A percentile compares a stretch with the other conserved stretches of the same genome.
phyloP scores from a whole-genome alignment of 495 filamentous ascomycete species.

The Hyphodiscus hymeniophilus region DNA sequence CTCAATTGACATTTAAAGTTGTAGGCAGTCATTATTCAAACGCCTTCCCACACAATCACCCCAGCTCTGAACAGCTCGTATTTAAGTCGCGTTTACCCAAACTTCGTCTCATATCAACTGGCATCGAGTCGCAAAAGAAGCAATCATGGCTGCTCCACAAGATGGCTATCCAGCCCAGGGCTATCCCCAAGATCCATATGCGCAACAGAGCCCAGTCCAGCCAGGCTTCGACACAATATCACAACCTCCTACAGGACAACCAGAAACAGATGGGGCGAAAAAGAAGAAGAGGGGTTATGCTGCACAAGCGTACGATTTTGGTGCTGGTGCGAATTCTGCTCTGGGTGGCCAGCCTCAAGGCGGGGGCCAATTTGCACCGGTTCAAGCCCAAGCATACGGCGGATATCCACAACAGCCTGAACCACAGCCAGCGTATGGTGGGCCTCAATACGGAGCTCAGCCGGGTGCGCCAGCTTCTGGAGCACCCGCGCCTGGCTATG shows the following conservation, averaged over 20 bases:
- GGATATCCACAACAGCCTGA: constrained; percentile 18
- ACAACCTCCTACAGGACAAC: constrained; percentile 29
- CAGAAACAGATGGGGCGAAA: constrained; percentile 46
- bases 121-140: not conserved
- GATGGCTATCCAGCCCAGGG: constrained; percentile 58
- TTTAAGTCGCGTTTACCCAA: too few relatives aligned
- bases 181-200: constrained; percentile 41
- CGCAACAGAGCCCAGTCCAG: constrained; percentile 30
- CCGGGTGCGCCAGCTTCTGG: constrained; percentile 30
- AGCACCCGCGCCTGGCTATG: constrained; percentile 14
- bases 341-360: constrained; percentile 47
- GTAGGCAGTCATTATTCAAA: not conserved
- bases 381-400: constrained; percentile 22
- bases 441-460: constrained; percentile 49
- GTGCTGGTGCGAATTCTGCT: constrained; percentile 77
- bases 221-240: constrained; percentile 29
- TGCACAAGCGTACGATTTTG: constrained; percentile 89
- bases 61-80: constrained; percentile 1
- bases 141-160: constrained; percentile 44
- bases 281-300: constrained; percentile 91
- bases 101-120: not conserved
- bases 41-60: not conserved
- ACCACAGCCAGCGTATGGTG: constrained; percentile 43
- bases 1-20: not conserved
- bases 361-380: constrained; percentile 29